These are phyloP conservation scores for Glycyrrhiza uralensis DNA, from an alignment of 306 rosid genomes.

Conservation along the genomic window DNA sequence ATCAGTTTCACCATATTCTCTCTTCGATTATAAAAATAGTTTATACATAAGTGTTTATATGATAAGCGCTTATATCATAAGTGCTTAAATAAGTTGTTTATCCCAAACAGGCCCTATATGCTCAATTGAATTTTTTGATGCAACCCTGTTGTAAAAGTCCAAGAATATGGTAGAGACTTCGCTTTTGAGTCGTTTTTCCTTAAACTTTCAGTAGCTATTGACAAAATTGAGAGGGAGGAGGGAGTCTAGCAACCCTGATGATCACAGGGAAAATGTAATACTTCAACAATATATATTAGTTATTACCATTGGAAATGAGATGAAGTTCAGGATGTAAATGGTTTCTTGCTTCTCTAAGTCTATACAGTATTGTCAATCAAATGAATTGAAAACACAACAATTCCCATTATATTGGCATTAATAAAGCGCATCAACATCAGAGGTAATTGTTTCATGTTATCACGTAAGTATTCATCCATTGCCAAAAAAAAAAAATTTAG, in stretches of 20 bases:
- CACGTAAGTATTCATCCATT: neutral
- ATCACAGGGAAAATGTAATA: neutral
- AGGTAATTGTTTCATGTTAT: neutral
- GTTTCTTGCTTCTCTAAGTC: neutral
- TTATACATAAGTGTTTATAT: too few species aligned
- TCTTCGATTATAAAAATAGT: too few species aligned
- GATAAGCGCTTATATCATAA: too few species aligned
- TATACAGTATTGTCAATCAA: neutral
- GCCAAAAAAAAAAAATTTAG: slow-evolving; percentile 8
- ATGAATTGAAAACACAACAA: slow-evolving; percentile 8
- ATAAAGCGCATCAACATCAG: slow-evolving; percentile 3
- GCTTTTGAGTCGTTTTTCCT: neutral
- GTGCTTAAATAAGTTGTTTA: too few species aligned
- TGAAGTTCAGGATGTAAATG: neutral
- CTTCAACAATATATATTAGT: neutral
- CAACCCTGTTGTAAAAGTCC: neutral
- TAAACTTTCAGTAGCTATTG: neutral
- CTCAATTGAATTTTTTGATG: neutral
- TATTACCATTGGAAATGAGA: neutral
- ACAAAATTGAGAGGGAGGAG: too few species aligned
- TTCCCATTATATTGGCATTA: neutral
- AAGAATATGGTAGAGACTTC: neutral
- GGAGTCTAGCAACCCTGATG: too few species aligned
- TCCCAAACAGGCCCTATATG: too few species aligned
- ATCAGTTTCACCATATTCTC: too few species aligned